A percentile compares a stretch with the other conserved stretches of the same genome.
phyloP scores from a whole-genome alignment of 2,329 filamentous ascomycete genomes.

The Epichloe brachyelytri region DNA sequence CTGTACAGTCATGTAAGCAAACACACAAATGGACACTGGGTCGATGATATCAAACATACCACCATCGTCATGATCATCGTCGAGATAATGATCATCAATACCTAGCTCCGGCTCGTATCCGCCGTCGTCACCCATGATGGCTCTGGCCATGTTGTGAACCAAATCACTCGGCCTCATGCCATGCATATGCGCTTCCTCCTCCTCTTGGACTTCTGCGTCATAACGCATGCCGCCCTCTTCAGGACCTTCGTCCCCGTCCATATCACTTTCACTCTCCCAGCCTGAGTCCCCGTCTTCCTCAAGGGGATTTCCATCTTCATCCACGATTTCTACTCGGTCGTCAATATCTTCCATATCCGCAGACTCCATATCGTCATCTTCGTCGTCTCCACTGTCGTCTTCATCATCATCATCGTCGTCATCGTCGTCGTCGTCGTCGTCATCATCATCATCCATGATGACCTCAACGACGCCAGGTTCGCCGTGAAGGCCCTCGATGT shows the following conservation, averaged over 20 bases:
- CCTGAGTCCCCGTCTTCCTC: conserved; percentile 47
- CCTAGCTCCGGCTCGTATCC: conserved; percentile 38
- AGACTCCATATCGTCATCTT: conserved; percentile 32
- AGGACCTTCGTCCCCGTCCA: conserved; percentile 41
- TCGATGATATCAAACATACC: conserved; percentile 20
- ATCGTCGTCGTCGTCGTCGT: conserved; percentile 48
- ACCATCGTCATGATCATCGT: conserved; percentile 48
- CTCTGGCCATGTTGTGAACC: conserved; percentile 43
- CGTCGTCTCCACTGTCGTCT: conserved; percentile 46
- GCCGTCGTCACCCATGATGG: conserved; percentile 39
- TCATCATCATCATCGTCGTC: conserved; percentile 48
- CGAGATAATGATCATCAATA: conserved; percentile 39
- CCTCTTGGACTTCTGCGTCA: conserved; percentile 41
- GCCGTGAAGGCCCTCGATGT: conserved; percentile 62
- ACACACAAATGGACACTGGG: not conserved
- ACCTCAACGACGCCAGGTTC: conserved; percentile 56
- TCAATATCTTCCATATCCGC: conserved; percentile 39
- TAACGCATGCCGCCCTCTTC: conserved; percentile 42
- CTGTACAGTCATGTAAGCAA: conserved; percentile 9
- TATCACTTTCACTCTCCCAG: conserved; percentile 48
- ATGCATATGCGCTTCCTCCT: conserved; percentile 37
- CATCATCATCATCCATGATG: conserved; percentile 50
- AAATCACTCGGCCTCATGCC: conserved; percentile 30
- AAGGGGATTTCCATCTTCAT: conserved; percentile 47
- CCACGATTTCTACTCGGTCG: conserved; percentile 43